Percentiles rank a stretch among this genome's conserved stretches.
phyloP scores from a whole-genome alignment of 2,329 filamentous ascomycete genomes.

The Penicillium sp. region DNA sequence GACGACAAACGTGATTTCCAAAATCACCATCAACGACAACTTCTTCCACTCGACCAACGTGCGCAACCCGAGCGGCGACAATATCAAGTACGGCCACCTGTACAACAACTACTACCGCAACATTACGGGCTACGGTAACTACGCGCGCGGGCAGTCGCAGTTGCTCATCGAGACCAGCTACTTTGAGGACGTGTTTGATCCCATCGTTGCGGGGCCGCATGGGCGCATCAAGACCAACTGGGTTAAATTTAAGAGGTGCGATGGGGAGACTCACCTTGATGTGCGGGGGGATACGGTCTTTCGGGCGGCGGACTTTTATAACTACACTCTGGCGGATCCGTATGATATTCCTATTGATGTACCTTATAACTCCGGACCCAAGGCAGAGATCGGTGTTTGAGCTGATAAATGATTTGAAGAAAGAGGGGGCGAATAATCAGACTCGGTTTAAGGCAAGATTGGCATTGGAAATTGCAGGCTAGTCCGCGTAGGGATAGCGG shows the following conservation, averaged over 20 bases:
- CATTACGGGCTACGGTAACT: neutral
- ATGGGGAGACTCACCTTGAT: neutral
- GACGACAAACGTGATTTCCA: too few relatives aligned
- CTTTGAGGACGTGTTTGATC: neutral
- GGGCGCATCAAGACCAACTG: neutral
- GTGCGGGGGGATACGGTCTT: neutral
- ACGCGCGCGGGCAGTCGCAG: neutral
- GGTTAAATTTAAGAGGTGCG: neutral
- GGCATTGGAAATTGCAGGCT: too few relatives aligned
- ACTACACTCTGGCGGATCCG: neutral
- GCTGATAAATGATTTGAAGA: too few relatives aligned
- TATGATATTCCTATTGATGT: neutral
- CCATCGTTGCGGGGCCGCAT: neutral
- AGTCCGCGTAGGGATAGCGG: too few relatives aligned
- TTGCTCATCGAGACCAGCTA: neutral
- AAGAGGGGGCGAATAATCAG: too few relatives aligned
- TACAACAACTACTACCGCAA: neutral
- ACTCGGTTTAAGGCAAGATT: too few relatives aligned
- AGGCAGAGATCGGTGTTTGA: neutral
- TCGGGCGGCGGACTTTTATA: neutral
- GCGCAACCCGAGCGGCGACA: neutral
- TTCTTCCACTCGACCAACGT: neutral
- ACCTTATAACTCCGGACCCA: neutral
- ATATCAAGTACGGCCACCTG: neutral
- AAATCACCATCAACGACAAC: too few relatives aligned